These are phyloP conservation scores for Tephrocybe sp. DNA, from an alignment of 768 basidiomycete species.

Conservation along the genomic window DNA sequence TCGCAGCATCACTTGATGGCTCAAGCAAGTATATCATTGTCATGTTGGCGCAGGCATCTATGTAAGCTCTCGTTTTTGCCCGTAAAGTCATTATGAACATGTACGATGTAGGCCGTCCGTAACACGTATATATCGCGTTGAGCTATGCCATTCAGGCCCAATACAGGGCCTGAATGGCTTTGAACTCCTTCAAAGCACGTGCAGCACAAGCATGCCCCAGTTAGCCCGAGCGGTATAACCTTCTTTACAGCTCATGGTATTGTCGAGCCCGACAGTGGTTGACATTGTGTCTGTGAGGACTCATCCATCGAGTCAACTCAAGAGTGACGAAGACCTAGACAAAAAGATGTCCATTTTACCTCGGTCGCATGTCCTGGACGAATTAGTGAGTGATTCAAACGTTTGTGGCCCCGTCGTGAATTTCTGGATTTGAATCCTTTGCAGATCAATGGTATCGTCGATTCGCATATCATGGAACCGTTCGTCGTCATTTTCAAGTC, in stretches of 20 bases:
- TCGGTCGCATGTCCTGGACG: conserved; percentile 29
- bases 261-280: conserved; percentile 27
- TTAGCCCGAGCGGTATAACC: conserved; percentile 36
- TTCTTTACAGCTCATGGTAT: conserved; percentile 25
- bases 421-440: conserved; percentile 14
- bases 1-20: conserved; percentile 8
- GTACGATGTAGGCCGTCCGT: conserved; percentile 18
- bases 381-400: conserved; percentile 27
- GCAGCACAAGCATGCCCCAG: conserved; percentile 20
- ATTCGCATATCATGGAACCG: conserved; percentile 42
- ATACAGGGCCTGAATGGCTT: conserved; percentile 11
- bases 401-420: conserved; percentile 7
- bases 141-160: neutral
- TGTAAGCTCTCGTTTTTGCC: conserved; percentile 15
- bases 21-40: conserved; percentile 20
- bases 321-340: neutral
- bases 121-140: conserved; percentile 6
- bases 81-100: neutral
- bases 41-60: conserved; percentile 22
- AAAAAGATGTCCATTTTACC: conserved; percentile 7
- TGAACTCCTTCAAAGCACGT: conserved; percentile 17
- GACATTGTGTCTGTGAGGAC: conserved; percentile 26
- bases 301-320: conserved; percentile 9
- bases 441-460: conserved; percentile 43
- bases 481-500: conserved; percentile 53